These are phyloP conservation scores for Nannizziopsis barbatae DNA, from an alignment of 2,329 filamentous ascomycete species.

Conservation along the genomic window DNA sequence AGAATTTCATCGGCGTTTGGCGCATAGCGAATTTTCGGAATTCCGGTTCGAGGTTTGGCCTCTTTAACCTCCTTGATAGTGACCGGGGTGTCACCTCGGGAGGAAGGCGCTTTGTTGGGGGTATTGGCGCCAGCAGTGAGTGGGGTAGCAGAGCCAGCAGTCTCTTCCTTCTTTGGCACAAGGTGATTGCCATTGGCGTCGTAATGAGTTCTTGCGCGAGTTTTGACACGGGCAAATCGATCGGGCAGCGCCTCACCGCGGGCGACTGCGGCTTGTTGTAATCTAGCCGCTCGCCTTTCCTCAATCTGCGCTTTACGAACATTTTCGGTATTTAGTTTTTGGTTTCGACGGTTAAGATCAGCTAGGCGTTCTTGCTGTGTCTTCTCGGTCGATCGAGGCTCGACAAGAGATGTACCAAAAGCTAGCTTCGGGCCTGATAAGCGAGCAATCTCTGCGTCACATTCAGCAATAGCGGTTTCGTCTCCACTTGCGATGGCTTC, in stretches of 20 bases:
- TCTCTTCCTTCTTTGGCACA: constrained; percentile 34
- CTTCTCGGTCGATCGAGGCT: constrained; percentile 44
- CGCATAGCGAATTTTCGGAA: constrained; percentile 61
- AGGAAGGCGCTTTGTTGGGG: constrained; percentile 47
- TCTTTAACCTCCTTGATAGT: constrained; percentile 19
- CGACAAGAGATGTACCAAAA: constrained; percentile 56
- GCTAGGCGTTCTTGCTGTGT: constrained; percentile 72
- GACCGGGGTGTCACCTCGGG: constrained; percentile 30
- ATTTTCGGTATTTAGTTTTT: constrained; percentile 71
- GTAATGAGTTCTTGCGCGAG: constrained; percentile 57
- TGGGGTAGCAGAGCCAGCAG: constrained; percentile 39
- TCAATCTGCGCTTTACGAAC: constrained; percentile 83
- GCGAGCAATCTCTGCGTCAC: constrained; percentile 40
- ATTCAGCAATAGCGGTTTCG: constrained; percentile 42
- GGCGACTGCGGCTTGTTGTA: constrained; percentile 50
- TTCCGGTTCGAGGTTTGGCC: constrained; percentile 36
- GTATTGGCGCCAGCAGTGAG: constrained; percentile 43
- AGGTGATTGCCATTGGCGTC: constrained; percentile 44
- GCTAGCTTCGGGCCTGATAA: constrained; percentile 52
- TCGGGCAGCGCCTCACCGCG: constrained; percentile 50
- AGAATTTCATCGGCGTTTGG: constrained; percentile 90
- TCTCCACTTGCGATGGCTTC: constrained; percentile 56
- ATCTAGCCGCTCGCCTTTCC: constrained; percentile 56
- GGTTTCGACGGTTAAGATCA: constrained; percentile 72
- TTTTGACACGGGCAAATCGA: constrained; percentile 51